Evolutionary conservation across 176 grass and related monocot species (phyloP).

Genomic region (Avena atlantica): DNA sequence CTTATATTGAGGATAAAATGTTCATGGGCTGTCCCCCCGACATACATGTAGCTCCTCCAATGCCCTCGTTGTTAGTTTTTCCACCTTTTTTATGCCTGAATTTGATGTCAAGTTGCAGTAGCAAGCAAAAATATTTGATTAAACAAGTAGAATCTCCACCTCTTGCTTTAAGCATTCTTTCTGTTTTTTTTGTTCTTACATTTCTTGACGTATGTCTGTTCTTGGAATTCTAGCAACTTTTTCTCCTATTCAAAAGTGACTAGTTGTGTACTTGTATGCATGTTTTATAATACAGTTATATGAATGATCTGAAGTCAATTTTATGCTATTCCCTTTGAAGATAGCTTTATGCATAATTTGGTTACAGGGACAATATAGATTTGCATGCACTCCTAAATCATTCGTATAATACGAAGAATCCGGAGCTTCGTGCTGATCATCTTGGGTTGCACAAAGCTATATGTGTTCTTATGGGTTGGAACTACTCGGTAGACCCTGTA

Average conservation of each 20-base stretch:
- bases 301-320: conserved; percentile 15
- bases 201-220: conserved; percentile 21
- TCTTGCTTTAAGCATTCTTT: conserved; percentile 18
- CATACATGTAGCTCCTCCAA: no score
- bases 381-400: conserved; percentile 90
- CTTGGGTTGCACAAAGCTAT: conserved; percentile 94
- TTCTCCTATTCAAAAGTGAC: neutral
- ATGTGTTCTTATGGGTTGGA: conserved; percentile 98
- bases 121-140: conserved; percentile 9
- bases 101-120: conserved; percentile 9
- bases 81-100: conserved; percentile 4
- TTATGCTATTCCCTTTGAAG: conserved; percentile 21
- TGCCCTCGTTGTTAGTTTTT: neutral
- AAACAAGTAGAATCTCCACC: neutral
- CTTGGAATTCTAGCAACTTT: conserved; percentile 20
- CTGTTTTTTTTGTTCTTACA: conserved; percentile 30
- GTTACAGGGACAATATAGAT: conserved; percentile 72
- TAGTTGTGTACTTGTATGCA: neutral
- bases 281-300: conserved; percentile 26
- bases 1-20: neutral
- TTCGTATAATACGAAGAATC: conserved; percentile 72
- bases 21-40: no score
- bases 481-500: conserved; percentile 72
- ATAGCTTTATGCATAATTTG: conserved; percentile 38
- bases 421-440: conserved; percentile 81